phyloP scores from a whole-genome alignment of 2,329 filamentous ascomycete genomes.

The Epichloe gansuensis region DNA sequence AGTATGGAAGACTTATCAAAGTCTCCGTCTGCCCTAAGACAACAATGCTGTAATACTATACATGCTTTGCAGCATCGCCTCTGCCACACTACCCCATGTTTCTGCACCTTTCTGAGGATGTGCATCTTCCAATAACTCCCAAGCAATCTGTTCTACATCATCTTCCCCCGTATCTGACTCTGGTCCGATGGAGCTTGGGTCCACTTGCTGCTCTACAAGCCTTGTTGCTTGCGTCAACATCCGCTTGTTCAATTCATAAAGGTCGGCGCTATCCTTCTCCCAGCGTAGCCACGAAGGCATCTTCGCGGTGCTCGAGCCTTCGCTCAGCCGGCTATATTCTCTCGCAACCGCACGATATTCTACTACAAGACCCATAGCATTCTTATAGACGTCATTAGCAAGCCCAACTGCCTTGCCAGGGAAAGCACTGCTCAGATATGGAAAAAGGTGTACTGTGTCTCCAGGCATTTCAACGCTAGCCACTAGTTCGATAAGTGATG shows the following conservation, averaged over 20 bases:
- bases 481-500: neutral
- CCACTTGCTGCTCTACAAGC: slow-evolving; percentile 14
- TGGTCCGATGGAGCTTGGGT: slow-evolving; percentile 11
- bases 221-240: slow-evolving; percentile 12
- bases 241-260: slow-evolving; percentile 17
- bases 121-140: slow-evolving; percentile 19
- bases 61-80: slow-evolving; percentile 16
- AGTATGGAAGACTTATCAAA: neutral
- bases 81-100: slow-evolving; percentile 21
- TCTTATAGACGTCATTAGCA: neutral
- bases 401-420: neutral
- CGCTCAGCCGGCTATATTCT: slow-evolving; percentile 14
- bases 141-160: slow-evolving; percentile 21
- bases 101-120: slow-evolving; percentile 11
- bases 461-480: neutral
- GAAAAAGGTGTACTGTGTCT: neutral
- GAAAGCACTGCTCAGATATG: neutral
- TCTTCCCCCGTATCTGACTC: slow-evolving; percentile 2
- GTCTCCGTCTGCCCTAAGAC: slow-evolving; percentile 2
- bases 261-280: slow-evolving; percentile 19
- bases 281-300: slow-evolving; percentile 19
- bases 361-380: slow-evolving; percentile 5
- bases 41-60: slow-evolving; percentile 12
- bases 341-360: slow-evolving; percentile 10
- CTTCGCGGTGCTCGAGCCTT: slow-evolving; percentile 9